Evolutionary conservation across 345 rosid species (phyloP), one percentile per base, ranked within the genome.

Genomic region (Gossypium turneri): DNA sequence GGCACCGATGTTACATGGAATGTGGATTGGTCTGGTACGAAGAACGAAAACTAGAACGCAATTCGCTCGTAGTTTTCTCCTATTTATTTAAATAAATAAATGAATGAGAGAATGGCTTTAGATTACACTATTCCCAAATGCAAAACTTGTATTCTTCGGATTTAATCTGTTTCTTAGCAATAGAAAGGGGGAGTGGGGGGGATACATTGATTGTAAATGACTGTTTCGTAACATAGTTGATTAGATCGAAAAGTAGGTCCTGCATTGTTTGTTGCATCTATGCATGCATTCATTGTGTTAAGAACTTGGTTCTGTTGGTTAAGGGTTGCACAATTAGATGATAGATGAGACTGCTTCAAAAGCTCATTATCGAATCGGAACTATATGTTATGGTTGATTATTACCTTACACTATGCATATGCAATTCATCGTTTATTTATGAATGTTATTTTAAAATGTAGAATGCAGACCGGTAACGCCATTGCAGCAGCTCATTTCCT

Each of bases 401-500:
- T 3, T 68, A 24, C 72, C 10, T 27, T 15, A 51, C 8, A 3
- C 12, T 15, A 48, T 68, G 57, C 9, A 68, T 15, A 24, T 20
- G 16, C 2, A 16, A 13, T 8, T 50, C 58, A 50, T 24, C 9
- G 0, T 57, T 22, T 59, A 41, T 38, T 63, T 60, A 43, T 25
- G 50, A 27, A 57, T 63, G 20, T 56, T 58, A 34, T 41, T 69
- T 73, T 29, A 17, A 34, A 55, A 22, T 27, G 50, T 79, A 94
- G 97, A 70, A 79, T 88, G 80, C 86, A 86, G 90, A 91, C 89
- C 15, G 24, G 84, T 47, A 84, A 81, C 25, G 94, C 90, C 20
- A 86, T 82, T 79, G 83, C 96, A 55, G 97, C 97, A 5, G 90
- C 93, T 41, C 89, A 87, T 71, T 79, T 77, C 70, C 90, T 94